These are phyloP conservation scores for Gastroboletus turbinatus DNA, from an alignment of 1,284 basidiomycete genomes.

Conservation along the genomic window DNA sequence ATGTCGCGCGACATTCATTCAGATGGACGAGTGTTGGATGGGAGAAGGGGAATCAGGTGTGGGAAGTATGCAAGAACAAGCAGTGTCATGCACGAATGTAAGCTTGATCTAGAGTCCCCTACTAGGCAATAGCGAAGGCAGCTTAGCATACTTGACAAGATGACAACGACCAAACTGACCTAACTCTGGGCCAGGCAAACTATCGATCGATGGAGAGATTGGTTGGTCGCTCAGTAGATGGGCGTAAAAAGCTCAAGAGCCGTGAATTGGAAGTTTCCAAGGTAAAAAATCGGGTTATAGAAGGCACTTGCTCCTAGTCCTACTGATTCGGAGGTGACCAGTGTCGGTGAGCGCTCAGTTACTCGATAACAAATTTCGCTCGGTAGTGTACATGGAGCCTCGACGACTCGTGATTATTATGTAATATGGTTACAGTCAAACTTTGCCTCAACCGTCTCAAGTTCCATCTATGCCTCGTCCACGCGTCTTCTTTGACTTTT, in stretches of 20 bases:
- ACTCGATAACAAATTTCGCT: not conserved
- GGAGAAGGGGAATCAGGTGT: constrained; percentile 19
- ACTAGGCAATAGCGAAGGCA: constrained; percentile 3
- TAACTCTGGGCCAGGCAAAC: not conserved
- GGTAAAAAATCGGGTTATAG: not conserved
- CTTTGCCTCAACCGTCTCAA: too few species aligned
- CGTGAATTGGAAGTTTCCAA: not conserved
- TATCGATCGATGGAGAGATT: too few species aligned
- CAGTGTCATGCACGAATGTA: constrained; percentile 17
- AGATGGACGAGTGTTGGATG: constrained; percentile 3
- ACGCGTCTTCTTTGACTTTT: constrained; percentile 70
- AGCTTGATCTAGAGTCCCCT: constrained; percentile 12
- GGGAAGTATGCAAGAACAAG: constrained; percentile 23
- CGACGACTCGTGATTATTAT: constrained; percentile 3
- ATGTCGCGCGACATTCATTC: constrained; percentile 35
- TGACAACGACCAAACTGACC: constrained; percentile 5
- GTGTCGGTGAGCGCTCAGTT: not conserved
- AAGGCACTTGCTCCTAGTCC: not conserved
- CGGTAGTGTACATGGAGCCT: not conserved
- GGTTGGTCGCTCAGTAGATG: not conserved
- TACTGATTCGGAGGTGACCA: constrained; percentile 3
- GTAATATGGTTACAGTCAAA: constrained; percentile 7
- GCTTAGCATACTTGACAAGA: not conserved
- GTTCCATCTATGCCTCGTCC: constrained; percentile 39
- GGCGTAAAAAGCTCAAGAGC: not conserved